Evolutionary conservation across 1,139 yeast genomes (phyloP).

Genomic region (Geotrichum europaeum): DNA sequence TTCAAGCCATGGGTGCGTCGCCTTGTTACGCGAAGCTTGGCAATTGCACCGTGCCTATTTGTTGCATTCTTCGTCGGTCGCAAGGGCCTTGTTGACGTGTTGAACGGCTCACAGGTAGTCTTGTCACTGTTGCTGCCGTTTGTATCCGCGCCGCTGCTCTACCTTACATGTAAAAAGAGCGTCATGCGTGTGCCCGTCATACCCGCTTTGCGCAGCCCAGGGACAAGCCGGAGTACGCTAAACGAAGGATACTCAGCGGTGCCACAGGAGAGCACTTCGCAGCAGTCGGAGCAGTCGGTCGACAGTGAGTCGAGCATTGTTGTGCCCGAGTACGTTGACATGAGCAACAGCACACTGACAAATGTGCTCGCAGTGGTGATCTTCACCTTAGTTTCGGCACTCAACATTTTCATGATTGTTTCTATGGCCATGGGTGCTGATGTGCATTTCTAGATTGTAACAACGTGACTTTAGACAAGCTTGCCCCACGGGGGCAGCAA

Average conservation of each 20-base stretch:
- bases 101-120: conserved; percentile 80
- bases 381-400: conserved; percentile 64
- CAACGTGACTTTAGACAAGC: neutral
- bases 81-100: conserved; percentile 48
- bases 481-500: neutral
- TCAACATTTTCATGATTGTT: conserved; percentile 68
- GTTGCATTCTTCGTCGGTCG: conserved; percentile 55
- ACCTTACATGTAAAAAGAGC: conserved; percentile 67
- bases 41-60: conserved; percentile 65
- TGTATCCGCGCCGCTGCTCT: conserved; percentile 82
- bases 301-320: conserved; percentile 2
- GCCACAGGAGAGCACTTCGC: neutral
- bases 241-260: neutral
- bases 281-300: neutral
- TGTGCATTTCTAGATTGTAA: conserved; percentile 41
- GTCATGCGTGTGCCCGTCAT: conserved; percentile 61
- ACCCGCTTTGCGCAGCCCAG: neutral
- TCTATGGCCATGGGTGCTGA: conserved; percentile 68
- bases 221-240: neutral
- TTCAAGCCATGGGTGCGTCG: conserved; percentile 73
- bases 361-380: conserved; percentile 52
- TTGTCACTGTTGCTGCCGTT: conserved; percentile 78
- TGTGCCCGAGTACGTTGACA: conserved; percentile 38
- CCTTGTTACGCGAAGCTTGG: conserved; percentile 60
- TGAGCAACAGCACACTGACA: conserved; percentile 60